Conservation (phyloP, 176 grass and related monocot genomes). For the Chloris gayana region DNA sequence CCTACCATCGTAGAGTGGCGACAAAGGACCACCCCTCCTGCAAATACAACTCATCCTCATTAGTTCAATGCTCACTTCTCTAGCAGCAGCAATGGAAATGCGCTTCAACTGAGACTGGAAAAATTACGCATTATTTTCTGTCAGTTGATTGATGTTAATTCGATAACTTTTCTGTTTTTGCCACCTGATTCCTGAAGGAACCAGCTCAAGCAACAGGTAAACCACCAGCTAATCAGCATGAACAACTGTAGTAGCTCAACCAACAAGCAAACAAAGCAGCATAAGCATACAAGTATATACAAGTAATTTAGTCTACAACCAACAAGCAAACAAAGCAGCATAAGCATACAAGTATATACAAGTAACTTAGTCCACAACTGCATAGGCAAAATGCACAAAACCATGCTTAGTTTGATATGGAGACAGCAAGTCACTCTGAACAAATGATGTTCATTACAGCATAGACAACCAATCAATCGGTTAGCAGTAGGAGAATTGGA, state of each 20-base stretch:
- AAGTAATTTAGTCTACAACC: too few relatives aligned
- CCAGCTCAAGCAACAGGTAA: neutral
- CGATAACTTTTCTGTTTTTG: too few relatives aligned
- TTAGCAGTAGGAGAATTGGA: too few relatives aligned
- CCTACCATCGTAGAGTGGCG: neutral
- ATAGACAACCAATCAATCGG: too few relatives aligned
- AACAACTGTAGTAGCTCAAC: neutral
- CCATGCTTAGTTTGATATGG: too few relatives aligned
- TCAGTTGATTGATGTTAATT: too few relatives aligned
- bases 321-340: too few relatives aligned
- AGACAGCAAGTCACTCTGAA: neutral
- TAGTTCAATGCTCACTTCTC: neutral
- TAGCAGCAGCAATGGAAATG: neutral
- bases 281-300: neutral
- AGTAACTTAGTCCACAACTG: too few relatives aligned
- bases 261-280: neutral
- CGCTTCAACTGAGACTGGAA: neutral
- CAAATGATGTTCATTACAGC: too few relatives aligned
- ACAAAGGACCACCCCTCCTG: slow-evolving; percentile 2
- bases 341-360: too few relatives aligned
- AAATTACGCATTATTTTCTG: neutral
- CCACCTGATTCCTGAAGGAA: neutral
- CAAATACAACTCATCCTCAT: slow-evolving; percentile 3
- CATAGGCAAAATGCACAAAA: too few relatives aligned
- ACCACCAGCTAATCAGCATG: neutral